Evolutionary conservation across 164 flowering plant genomes (phyloP), one percentile per base, ranked within the genome.

Genomic region (Amborella trichopoda): DNA sequence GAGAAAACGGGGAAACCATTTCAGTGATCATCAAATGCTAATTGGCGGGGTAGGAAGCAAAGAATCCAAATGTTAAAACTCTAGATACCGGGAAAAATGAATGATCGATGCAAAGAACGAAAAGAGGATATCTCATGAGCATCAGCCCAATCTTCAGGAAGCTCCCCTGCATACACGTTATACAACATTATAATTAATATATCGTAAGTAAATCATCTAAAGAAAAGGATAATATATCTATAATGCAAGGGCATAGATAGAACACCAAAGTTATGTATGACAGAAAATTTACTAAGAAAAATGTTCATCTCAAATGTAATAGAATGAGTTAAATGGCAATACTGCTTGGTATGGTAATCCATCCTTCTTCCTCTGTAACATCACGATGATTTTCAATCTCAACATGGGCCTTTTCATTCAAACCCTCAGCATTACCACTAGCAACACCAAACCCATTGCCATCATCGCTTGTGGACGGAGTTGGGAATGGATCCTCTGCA

Each of bases 21-120:
- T 30, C 8, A 37, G 19, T 37, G n/a, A 37, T 21, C 41, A 37
- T n/a, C n/a, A n/a, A n/a, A 37, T n/a, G 41, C 16, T 5, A 37
- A 37, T 30, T 30, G 34, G 3, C n/a, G n/a, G n/a, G n/a, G n/a
- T n/a, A n/a, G n/a, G n/a, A 57, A 30, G 25, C 19, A 54, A 47
- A 40, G 39, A 23, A 23, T 41, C 43, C 26, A 38, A 13, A 39
- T n/a, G 19, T 18, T 3, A 36, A 53, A 44, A 40, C 55, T 49
- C 26, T 20, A 40, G 24, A 27, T 65, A 91, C 99, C 99, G 43
- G 99, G 94, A 61, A 91, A 84, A 49, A 87, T 84, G 71, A 91
- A 91, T 46, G 73, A 69, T 39, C 99, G 93, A 47, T 91, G 94
- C 58, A 84, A 49, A 22, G 81, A 39, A 40, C 56, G 74, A 47